Conservation (phyloP, 331 rosid genomes). For the Acacia pycnantha region DNA sequence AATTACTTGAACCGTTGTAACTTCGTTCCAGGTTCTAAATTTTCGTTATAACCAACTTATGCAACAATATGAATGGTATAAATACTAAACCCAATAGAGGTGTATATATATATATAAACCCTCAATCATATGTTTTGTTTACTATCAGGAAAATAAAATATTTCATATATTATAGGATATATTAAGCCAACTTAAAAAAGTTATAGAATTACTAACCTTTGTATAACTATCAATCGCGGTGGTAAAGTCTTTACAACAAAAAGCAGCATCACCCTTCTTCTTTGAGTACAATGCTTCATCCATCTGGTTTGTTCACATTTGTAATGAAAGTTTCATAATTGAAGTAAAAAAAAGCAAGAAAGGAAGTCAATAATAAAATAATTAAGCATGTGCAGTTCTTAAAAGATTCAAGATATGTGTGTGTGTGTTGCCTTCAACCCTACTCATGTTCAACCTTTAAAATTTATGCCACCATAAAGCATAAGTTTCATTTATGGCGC, state of each 20-base stretch:
- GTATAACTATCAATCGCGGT: conserved; percentile 76
- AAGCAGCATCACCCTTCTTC: conserved; percentile 87
- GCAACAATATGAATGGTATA: background rate
- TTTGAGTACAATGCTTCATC: conserved; percentile 83
- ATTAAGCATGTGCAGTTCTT: conserved; percentile 1
- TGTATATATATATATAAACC: too few relatives aligned
- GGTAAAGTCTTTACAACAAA: conserved; percentile 69
- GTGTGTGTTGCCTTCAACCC: background rate
- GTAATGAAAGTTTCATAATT: conserved; percentile 80
- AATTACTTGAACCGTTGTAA: too few relatives aligned
- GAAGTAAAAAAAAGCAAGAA: background rate
- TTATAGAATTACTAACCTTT: conserved; percentile 48
- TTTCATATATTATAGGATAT: background rate
- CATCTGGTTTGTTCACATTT: conserved; percentile 97
- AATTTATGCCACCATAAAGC: background rate
- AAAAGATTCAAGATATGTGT: conserved; percentile 4
- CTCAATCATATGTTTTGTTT: background rate
- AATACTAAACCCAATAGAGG: background rate
- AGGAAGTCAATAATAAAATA: conserved; percentile 4
- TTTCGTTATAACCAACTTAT: background rate
- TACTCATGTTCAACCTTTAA: background rate
- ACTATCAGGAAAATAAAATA: background rate
- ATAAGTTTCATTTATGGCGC: background rate
- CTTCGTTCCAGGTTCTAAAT: background rate
- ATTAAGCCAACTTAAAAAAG: background rate